Evolutionary conservation across 176 grass and related monocot genomes (phyloP).

Genomic region (Aegilops bicornis): DNA sequence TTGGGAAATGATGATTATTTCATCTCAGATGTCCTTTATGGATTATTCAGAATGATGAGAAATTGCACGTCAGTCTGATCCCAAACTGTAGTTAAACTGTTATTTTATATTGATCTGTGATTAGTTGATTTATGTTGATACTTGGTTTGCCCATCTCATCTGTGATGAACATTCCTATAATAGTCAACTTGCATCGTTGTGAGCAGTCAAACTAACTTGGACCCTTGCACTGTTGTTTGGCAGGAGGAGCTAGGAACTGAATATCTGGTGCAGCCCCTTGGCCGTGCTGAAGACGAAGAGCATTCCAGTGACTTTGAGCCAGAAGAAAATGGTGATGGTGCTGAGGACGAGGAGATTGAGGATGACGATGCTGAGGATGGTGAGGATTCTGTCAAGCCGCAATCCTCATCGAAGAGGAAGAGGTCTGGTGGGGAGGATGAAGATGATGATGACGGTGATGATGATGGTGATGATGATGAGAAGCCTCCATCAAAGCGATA

Average conservation of each 20-base stretch:
- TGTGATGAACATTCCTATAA: not conserved
- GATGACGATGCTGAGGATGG: constrained; percentile 23
- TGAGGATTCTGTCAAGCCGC: constrained; percentile 36
- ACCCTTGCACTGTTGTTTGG: not conserved
- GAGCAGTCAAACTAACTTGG: not conserved
- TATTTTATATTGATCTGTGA: not conserved
- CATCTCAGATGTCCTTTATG: constrained; percentile 38
- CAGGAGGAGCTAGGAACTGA: constrained; percentile 46
- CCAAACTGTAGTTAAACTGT: not conserved
- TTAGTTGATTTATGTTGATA: not conserved
- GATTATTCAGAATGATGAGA: constrained; percentile 38
- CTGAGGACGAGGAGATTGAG: constrained; percentile 43
- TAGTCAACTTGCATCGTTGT: not conserved
- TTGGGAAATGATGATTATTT: constrained; percentile 37
- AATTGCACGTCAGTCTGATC: constrained; percentile 65
- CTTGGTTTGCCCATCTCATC: not conserved
- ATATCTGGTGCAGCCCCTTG: constrained; percentile 49
- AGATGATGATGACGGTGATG: not conserved
- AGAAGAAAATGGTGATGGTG: constrained; percentile 44
- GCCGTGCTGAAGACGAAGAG: constrained; percentile 41
- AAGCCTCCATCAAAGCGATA: constrained; percentile 47
- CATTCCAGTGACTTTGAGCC: constrained; percentile 57
- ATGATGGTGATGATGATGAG: not conserved
- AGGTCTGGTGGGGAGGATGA: constrained; percentile 30
- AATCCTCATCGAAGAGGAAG: constrained; percentile 50